Percentiles rank a stretch among this genome's conserved stretches.
phyloP scores from a whole-genome alignment of 331 rosid genomes.

The Erythrophleum ivorense region DNA sequence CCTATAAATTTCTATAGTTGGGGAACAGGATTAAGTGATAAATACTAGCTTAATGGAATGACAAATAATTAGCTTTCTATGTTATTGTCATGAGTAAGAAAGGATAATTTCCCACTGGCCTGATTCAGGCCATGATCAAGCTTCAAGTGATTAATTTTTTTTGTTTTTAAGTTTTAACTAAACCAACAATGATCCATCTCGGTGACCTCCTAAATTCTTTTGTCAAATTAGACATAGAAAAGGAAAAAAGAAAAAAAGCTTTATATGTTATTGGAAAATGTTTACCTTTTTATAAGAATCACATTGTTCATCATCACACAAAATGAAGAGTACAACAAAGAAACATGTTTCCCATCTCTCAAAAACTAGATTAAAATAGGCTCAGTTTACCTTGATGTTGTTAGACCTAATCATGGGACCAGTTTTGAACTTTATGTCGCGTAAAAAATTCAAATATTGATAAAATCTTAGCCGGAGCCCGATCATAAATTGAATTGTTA shows the following conservation, averaged over 20 bases:
- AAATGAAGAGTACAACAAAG: background rate
- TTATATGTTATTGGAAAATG: background rate
- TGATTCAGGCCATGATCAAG: too few species aligned
- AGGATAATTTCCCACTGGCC: too few species aligned
- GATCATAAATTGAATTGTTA: background rate
- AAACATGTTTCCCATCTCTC: background rate
- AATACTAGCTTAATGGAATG: too few species aligned
- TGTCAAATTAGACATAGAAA: background rate
- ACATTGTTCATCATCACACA: background rate
- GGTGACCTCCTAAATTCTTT: background rate
- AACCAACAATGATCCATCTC: background rate
- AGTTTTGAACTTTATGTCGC: too few species aligned
- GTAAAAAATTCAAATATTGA: background rate
- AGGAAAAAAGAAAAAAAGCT: background rate
- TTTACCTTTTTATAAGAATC: background rate
- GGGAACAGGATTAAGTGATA: too few species aligned
- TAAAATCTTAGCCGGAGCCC: background rate
- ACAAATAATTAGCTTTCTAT: too few species aligned
- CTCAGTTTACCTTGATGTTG: background rate
- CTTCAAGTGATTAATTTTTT: background rate
- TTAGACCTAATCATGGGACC: background rate
- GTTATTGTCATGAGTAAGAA: too few species aligned
- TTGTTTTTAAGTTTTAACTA: background rate
- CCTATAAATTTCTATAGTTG: background rate
- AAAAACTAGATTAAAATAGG: background rate